Conservation (phyloP, 2,329 filamentous ascomycete genomes). For the Periconia digitata region DNA sequence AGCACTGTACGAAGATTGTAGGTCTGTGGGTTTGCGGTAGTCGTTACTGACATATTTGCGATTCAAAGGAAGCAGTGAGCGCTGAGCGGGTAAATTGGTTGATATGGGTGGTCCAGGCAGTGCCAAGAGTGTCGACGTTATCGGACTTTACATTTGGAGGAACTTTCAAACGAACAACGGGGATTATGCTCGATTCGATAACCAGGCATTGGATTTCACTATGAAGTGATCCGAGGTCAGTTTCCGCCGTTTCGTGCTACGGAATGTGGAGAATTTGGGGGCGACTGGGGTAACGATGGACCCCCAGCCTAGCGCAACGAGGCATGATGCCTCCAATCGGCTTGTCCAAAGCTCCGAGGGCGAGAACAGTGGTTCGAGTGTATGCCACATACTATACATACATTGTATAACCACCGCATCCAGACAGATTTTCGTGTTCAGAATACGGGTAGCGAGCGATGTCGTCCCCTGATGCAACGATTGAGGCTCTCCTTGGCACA, state of each 20-base stretch:
- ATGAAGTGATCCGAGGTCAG: no score
- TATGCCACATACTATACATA: neutral
- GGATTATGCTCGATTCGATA: no score
- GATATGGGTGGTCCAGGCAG: no score
- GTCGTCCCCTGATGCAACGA: conserved; percentile 19
- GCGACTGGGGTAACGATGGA: neutral
- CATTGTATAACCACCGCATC: neutral
- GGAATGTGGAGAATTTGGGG: conserved; percentile 21
- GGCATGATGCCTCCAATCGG: neutral
- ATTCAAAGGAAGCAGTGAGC: neutral
- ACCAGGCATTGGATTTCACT: no score
- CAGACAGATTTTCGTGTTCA: neutral
- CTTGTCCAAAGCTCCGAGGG: neutral
- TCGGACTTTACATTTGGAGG: no score
- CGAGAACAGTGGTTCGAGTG: neutral
- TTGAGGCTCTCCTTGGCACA: conserved; percentile 42
- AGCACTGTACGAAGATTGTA: conserved; percentile 43
- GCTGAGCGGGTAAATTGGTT: no score
- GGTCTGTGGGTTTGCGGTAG: conserved; percentile 43
- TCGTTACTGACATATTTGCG: conserved; percentile 49
- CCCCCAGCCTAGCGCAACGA: neutral
- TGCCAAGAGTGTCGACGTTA: no score
- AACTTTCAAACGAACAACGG: no score
- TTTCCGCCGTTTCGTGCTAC: conserved; percentile 6
- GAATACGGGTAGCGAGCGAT: neutral